Base-by-base conservation (phyloP, 352 stramenopile species). In the Phytopythium litorale region DNA sequence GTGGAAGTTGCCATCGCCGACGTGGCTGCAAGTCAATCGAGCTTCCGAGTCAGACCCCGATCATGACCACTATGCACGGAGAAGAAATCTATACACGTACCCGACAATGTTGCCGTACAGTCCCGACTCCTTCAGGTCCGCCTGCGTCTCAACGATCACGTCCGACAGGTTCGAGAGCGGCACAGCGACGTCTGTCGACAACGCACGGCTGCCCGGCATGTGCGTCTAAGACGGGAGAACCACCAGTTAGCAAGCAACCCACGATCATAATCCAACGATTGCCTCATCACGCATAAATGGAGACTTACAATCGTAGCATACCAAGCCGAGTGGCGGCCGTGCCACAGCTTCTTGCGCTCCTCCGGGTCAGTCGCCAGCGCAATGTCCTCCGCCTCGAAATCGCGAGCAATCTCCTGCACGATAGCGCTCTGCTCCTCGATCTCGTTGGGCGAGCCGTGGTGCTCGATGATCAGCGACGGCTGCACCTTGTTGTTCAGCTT, bases 1-100 rank as follows among this genome's bases (percentile, higher is more conserved):
- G 77, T 99, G 97, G 72, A 99, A 99, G 78, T 99, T 99, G 46
- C 97, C 97, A 68, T 99, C 97, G 23, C 97, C 88, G 4, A 97
- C 84, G 64, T 96, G 88, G 64, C 73, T 85, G 42, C 16, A 64
- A 12, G 50, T 16, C 40, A 9, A 54, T n/a, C 57, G 3, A 62
- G 52, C 7, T 8, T 59, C 5, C 11, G 8, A 64, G 45, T 71
- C 28, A 71, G 51, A 52, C 11, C 49, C 19, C 16, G 25, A 43
- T 32, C 3, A 21, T 21, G 7, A 11, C 7, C 13, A 4, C 30
- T 6, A 49, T 8, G 3, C 42, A 35, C 46, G 30, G 1, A 48
- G 38, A 18, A n/a, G 35, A 40, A 4, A 4, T 3, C 35, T 4
- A 40, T 16, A n/a, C 33, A 66, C 68, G 21, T 60, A 85, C 76